Evolutionary conservation across 805 yeast species (phyloP).

Genomic region (Kodamaea jinghongensis): DNA sequence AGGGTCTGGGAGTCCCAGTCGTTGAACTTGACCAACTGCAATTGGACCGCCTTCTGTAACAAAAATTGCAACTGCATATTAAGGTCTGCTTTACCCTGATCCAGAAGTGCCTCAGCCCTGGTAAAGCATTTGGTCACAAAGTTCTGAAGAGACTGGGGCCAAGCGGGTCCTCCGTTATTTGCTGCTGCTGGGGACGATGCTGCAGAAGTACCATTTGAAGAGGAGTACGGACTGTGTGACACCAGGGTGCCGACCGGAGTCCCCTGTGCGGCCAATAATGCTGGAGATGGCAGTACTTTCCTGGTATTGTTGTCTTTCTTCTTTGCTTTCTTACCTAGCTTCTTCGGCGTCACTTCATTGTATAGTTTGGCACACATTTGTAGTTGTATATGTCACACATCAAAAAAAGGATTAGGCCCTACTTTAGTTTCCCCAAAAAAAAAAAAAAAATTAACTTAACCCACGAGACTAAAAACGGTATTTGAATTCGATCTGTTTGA

Average conservation of each 20-base stretch:
- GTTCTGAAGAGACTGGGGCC: conserved; percentile 56
- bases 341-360: conserved; percentile 25
- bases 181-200: background rate
- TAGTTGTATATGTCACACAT: background rate
- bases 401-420: background rate
- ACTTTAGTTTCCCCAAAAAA: conserved; percentile 2
- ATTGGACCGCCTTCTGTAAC: conserved; percentile 47
- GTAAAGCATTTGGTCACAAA: conserved; percentile 51
- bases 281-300: background rate
- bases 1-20: conserved; percentile 54
- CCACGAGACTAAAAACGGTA: no score
- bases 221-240: no score
- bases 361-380: conserved; percentile 13
- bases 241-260: background rate
- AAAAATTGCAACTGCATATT: conserved; percentile 50
- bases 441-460: background rate
- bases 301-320: background rate
- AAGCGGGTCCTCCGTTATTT: conserved; percentile 16
- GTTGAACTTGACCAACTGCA: conserved; percentile 31
- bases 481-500: background rate
- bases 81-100: conserved; percentile 35
- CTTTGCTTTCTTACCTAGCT: background rate
- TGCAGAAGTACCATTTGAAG: background rate
- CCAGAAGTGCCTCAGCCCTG: conserved; percentile 34
- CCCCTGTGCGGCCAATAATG: background rate